A percentile compares a stretch with the other conserved stretches of the same genome.
Evolutionary conservation across 129 eudicot genomes (phyloP).

Genomic region (Glebionis coronaria): DNA sequence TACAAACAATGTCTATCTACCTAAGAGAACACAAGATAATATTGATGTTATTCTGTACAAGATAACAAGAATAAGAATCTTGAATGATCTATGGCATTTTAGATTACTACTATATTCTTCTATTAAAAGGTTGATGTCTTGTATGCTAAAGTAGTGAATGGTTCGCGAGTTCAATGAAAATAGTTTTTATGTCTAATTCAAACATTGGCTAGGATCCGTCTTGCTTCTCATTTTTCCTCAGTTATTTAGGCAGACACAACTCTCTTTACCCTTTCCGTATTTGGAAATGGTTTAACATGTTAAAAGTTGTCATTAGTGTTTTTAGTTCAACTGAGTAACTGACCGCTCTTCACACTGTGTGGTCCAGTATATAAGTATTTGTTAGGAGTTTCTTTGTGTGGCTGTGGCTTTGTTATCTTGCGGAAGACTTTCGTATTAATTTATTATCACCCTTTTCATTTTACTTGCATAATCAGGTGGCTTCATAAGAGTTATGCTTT

Average conservation of each 20-base stretch:
- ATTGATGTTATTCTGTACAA: conserved; percentile 9
- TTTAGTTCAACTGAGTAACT: no score
- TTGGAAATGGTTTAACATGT: conserved; percentile 6
- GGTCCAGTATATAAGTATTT: no score
- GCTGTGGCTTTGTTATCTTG: no score
- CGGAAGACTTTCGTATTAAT: background rate
- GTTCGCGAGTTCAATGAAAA: conserved; percentile 2
- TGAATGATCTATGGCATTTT: conserved; percentile 4
- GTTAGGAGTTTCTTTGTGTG: no score
- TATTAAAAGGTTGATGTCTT: conserved; percentile 6
- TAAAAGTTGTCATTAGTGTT: background rate
- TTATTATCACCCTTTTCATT: background rate
- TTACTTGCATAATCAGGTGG: conserved; percentile 7
- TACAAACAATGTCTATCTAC: conserved; percentile 1
- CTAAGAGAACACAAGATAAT: conserved; percentile 7
- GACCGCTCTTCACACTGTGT: no score
- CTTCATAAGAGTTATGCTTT: background rate
- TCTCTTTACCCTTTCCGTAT: background rate
- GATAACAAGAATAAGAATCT: background rate
- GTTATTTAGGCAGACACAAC: background rate
- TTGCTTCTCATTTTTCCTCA: background rate
- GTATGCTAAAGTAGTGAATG: conserved; percentile 10
- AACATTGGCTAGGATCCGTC: no score
- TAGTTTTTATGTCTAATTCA: no score
- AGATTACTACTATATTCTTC: conserved; percentile 11